Base-by-base conservation (phyloP, 768 basidiomycete genomes). In the Agrocybe praecox region DNA sequence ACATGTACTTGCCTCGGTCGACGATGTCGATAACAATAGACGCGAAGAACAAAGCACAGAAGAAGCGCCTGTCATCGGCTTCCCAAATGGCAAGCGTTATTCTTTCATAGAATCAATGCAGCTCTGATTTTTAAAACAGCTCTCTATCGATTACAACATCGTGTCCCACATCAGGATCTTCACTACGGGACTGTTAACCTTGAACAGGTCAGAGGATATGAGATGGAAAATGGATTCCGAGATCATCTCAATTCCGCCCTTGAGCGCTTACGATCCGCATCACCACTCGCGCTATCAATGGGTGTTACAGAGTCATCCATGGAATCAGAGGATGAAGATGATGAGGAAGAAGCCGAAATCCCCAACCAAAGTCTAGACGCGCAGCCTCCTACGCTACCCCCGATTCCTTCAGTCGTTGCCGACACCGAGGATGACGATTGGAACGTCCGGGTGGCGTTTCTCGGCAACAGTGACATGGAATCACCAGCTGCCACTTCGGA, bases 231-330 rank as follows among this genome's bases (percentile, higher is more conserved):
- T 26, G 46, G 51, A 8, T 67, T 76, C 59, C 70, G 73, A 34
- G 65, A 72, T 49, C 69, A 70, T 26, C 64, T 76, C 18, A 65
- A 71, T 53, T 68, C 70, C 12, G 75, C 74, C 1, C 65, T 76
- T 32, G 72, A 72, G 45, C 63, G 69, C 12, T 56, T 76, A 56
- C 57, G 69, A 50, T 67, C 70, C 42, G 47, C 64, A 45, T 70
- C 70, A 43, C 70, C 73, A 15, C 64, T 74, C 21, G 67, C 68
- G 18, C 66, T 65, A 45, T 68, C 63, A 21, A 19, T 32, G 22
- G 44, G n/a, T 15, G 45, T 55, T 32, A 51, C 48, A 49, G 21
- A 5, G 24, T 42, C 49, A 21, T 42, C 33, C 4, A 44, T 56
- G 29, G 58, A 36, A 0, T 49, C 54, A 18, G 50, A 58, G 0